Conservation (phyloP, 2,329 filamentous ascomycete species). For the Diaporthe batatas region DNA sequence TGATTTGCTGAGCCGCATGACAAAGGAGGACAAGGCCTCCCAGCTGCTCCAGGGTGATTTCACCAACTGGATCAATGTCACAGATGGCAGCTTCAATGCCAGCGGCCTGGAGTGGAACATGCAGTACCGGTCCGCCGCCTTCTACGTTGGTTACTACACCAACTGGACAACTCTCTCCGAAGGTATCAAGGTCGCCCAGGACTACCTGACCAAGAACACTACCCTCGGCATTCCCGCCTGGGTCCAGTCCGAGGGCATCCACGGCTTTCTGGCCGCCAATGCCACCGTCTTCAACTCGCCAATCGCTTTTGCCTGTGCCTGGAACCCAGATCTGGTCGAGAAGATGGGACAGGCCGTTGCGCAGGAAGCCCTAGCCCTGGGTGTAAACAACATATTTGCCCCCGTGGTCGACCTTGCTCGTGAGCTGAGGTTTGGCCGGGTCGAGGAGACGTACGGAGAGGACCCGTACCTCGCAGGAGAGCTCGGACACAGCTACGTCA, state of each 20-base stretch:
- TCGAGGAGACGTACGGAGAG: conserved; percentile 81
- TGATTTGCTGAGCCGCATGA: conserved; percentile 80
- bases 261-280: conserved; percentile 78
- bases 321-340: conserved; percentile 73
- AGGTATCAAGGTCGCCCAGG: conserved; percentile 74
- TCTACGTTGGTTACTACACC: conserved; percentile 79
- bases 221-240: conserved; percentile 79
- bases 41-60: conserved; percentile 80
- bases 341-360: conserved; percentile 77
- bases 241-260: conserved; percentile 81
- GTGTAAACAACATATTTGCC: conserved; percentile 80
- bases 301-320: conserved; percentile 79
- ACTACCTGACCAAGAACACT: conserved; percentile 76
- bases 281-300: conserved; percentile 85
- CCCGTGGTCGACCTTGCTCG: conserved; percentile 79
- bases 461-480: conserved; percentile 77
- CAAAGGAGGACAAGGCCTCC: conserved; percentile 78
- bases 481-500: conserved; percentile 70
- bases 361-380: conserved; percentile 74
- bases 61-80: conserved; percentile 79
- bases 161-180: conserved; percentile 73
- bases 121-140: conserved; percentile 73
- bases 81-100: conserved; percentile 74
- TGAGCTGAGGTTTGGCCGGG: conserved; percentile 78
- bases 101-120: conserved; percentile 77